Percentiles rank a stretch among this genome's conserved stretches.
Evolutionary conservation across 306 rosid genomes (phyloP).

Genomic region (Cucurbita ficifolia): DNA sequence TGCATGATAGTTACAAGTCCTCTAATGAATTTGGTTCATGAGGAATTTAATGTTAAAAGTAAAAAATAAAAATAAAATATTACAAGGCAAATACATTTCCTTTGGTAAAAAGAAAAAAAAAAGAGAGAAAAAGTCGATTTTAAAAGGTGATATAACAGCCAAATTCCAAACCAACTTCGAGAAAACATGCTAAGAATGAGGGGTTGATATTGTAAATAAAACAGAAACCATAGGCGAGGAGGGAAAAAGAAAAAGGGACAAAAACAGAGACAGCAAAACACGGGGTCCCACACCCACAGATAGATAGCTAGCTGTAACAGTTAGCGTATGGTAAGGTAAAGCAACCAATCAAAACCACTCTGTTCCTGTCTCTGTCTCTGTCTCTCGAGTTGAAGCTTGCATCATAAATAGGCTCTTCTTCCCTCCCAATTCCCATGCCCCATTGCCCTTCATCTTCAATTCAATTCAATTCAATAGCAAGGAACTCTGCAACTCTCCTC

Average conservation of each 20-base stretch:
- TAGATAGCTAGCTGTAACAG: not conserved
- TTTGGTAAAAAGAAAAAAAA: too few relatives aligned
- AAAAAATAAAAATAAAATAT: too few relatives aligned
- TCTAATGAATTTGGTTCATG: too few relatives aligned
- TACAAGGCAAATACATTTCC: too few relatives aligned
- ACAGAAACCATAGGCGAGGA: not conserved
- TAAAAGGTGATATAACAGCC: too few relatives aligned
- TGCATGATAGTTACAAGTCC: too few relatives aligned
- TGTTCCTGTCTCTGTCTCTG: not conserved
- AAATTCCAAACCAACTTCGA: too few relatives aligned
- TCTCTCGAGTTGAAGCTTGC: not conserved
- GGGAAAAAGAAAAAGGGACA: not conserved
- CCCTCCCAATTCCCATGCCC: not conserved
- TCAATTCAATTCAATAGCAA: too few relatives aligned
- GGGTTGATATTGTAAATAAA: not conserved
- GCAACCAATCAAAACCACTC: slow-evolving; percentile 1
- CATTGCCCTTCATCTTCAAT: not conserved
- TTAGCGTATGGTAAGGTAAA: slow-evolving; percentile 1
- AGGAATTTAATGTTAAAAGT: too few relatives aligned
- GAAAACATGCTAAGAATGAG: not conserved
- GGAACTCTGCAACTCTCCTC: too few relatives aligned
- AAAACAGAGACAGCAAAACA: not conserved
- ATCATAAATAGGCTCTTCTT: not conserved
- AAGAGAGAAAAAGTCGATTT: too few relatives aligned
- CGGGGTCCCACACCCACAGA: not conserved